Conservation (phyloP, 257 asterid genomes). For the Nicotiana paniculata region DNA sequence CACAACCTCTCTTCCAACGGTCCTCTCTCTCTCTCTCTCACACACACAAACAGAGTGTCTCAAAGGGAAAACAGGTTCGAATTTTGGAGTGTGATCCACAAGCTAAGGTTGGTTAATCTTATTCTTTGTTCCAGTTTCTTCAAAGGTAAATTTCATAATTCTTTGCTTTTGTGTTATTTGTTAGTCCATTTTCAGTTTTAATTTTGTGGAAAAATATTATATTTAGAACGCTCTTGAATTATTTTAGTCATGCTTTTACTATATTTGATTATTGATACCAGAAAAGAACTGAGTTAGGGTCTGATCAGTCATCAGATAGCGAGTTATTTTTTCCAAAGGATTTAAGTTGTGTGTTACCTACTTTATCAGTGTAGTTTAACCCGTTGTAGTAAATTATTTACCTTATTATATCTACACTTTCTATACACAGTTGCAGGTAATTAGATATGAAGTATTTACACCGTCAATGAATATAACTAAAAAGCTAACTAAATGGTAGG, state of each 20-base stretch:
- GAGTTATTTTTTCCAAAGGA: background rate
- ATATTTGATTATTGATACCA: background rate
- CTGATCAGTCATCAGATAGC: background rate
- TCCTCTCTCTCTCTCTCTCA: background rate
- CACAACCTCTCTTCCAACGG: background rate
- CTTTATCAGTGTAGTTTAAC: background rate
- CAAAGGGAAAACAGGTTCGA: background rate
- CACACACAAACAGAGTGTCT: background rate
- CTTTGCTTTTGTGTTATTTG: background rate
- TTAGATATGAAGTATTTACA: background rate
- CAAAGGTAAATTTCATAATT: background rate
- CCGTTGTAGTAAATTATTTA: background rate
- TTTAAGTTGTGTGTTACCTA: background rate
- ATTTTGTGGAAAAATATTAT: background rate
- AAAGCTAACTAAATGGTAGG: background rate
- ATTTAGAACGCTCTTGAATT: background rate
- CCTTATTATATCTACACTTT: background rate
- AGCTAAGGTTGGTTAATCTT: background rate
- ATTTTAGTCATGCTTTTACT: background rate
- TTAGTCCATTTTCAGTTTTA: background rate
- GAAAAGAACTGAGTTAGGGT: background rate
- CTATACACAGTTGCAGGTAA: background rate
- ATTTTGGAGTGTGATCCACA: background rate
- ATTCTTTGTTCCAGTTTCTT: background rate
- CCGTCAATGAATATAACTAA: background rate